phyloP scores from a whole-genome alignment of 2,329 filamentous ascomycete genomes.

The Monosporascus sp. region DNA sequence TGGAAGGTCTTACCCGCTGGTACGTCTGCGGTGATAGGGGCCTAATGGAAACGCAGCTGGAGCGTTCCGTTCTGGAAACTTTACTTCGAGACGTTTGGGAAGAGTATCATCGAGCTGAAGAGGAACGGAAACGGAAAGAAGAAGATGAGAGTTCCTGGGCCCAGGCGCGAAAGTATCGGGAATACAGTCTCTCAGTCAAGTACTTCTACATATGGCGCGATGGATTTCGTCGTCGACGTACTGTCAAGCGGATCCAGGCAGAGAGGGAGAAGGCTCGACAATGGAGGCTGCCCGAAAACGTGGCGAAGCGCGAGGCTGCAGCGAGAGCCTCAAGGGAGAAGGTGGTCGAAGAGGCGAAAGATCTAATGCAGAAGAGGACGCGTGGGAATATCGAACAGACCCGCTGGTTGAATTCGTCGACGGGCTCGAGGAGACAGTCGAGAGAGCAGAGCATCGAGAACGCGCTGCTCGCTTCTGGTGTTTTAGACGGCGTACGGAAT shows the following conservation, averaged over 20 bases:
- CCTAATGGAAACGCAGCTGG: conserved; percentile 43
- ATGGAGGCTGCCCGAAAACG: conserved; percentile 32
- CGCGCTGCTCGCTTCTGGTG: conserved; percentile 22
- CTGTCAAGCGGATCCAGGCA: conserved; percentile 44
- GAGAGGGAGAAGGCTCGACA: conserved; percentile 46
- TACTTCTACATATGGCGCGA: conserved; percentile 54
- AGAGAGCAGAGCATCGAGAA: conserved; percentile 20
- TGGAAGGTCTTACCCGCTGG: conserved; percentile 50
- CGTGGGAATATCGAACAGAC: conserved; percentile 12
- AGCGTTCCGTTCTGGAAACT: conserved; percentile 39
- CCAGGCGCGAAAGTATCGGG: conserved; percentile 43
- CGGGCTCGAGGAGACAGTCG: conserved; percentile 5
- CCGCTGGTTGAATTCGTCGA: conserved; percentile 15
- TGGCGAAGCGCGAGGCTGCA: conserved; percentile 20
- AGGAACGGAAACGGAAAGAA: conserved; percentile 37
- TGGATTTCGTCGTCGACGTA: conserved; percentile 41
- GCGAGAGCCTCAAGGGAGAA: conserved; percentile 14
- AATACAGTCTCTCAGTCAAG: conserved; percentile 45
- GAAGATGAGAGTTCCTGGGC: conserved; percentile 44
- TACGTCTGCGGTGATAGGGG: conserved; percentile 49
- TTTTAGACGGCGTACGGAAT: conserved; percentile 22
- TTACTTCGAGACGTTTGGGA: conserved; percentile 38
- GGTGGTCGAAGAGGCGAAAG: conserved; percentile 15
- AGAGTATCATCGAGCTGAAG: conserved; percentile 34
- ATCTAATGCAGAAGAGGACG: conserved; percentile 17